Percentiles rank a stretch among this genome's conserved stretches.
These are phyloP conservation scores for Boletus subcaerulescens DNA, from an alignment of 768 basidiomycete genomes.

Conservation along the genomic window DNA sequence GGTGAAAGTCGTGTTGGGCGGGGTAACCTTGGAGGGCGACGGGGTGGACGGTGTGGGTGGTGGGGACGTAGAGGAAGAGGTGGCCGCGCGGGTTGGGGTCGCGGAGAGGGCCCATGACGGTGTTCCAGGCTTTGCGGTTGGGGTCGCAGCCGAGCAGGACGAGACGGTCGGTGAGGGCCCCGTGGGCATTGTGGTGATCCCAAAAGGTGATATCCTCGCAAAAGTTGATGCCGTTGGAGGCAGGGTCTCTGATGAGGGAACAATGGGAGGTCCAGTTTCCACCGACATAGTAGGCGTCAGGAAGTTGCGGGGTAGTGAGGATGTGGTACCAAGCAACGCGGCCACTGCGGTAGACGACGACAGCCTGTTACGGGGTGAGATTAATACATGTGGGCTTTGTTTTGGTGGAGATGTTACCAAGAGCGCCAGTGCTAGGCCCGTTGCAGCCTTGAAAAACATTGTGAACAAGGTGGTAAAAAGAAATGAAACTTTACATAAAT, in stretches of 20 bases:
- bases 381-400: not conserved
- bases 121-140: conserved; percentile 62
- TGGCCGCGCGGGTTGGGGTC: conserved; percentile 57
- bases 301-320: conserved; percentile 41
- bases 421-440: conserved; percentile 4
- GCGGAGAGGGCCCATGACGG: conserved; percentile 66
- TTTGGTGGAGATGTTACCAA: conserved; percentile 1
- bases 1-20: conserved; percentile 60
- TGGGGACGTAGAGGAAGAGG: conserved; percentile 53
- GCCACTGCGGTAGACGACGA: conserved; percentile 45
- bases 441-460: conserved; percentile 14
- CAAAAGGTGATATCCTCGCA: conserved; percentile 71
- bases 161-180: conserved; percentile 40
- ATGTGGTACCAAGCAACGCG: conserved; percentile 40
- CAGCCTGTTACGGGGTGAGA: conserved; percentile 30
- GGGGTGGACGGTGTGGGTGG: conserved; percentile 32
- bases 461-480: not conserved
- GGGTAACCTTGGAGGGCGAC: conserved; percentile 54
- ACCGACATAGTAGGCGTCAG: conserved; percentile 47
- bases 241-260: conserved; percentile 34
- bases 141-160: conserved; percentile 45
- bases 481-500: too few species aligned
- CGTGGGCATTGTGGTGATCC: conserved; percentile 48
- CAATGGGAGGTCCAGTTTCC: conserved; percentile 52
- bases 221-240: conserved; percentile 35